These are phyloP conservation scores for Metschnikowia arizonensis DNA, from an alignment of 805 yeast genomes.

Conservation along the genomic window DNA sequence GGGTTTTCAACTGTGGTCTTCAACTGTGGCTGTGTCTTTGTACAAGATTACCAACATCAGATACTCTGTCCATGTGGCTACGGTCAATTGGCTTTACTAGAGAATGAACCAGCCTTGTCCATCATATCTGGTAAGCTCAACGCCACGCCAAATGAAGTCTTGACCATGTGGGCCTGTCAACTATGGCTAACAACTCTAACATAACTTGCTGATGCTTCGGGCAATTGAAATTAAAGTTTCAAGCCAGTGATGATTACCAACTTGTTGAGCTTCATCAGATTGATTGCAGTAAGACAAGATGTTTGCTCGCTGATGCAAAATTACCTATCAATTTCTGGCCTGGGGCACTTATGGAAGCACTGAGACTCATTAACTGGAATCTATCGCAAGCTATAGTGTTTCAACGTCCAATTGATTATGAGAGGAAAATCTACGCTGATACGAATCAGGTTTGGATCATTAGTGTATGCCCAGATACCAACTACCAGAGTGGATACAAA, in stretches of 20 bases:
- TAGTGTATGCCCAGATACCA: too few relatives aligned
- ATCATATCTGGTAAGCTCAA: constrained; percentile 99
- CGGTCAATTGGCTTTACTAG: constrained; percentile 92
- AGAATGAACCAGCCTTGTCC: constrained; percentile 98
- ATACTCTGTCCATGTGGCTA: constrained; percentile 97
- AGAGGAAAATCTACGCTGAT: too few relatives aligned
- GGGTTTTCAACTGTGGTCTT: too few relatives aligned
- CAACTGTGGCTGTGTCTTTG: constrained; percentile 86
- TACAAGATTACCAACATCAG: constrained; percentile 97
- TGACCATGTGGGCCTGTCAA: constrained; percentile 97
- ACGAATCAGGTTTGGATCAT: too few relatives aligned
- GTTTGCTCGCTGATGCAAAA: too few relatives aligned
- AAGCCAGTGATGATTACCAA: constrained; percentile 94
- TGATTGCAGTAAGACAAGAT: too few relatives aligned
- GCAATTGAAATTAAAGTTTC: constrained; percentile 97
- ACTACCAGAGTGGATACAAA: too few relatives aligned
- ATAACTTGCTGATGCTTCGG: constrained; percentile 97
- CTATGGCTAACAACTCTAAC: constrained; percentile 92
- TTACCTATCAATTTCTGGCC: too few relatives aligned
- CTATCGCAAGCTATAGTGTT: too few relatives aligned
- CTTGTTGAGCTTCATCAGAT: constrained; percentile 80
- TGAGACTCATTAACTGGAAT: too few relatives aligned
- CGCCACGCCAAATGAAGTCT: constrained; percentile 98
- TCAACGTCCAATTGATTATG: too few relatives aligned
- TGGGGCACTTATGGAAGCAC: too few relatives aligned